Evolutionary conservation across 78 protist species (phyloP), one percentile per base, ranked within the genome.

Genomic region (Dictyostelium citrinum): DNA sequence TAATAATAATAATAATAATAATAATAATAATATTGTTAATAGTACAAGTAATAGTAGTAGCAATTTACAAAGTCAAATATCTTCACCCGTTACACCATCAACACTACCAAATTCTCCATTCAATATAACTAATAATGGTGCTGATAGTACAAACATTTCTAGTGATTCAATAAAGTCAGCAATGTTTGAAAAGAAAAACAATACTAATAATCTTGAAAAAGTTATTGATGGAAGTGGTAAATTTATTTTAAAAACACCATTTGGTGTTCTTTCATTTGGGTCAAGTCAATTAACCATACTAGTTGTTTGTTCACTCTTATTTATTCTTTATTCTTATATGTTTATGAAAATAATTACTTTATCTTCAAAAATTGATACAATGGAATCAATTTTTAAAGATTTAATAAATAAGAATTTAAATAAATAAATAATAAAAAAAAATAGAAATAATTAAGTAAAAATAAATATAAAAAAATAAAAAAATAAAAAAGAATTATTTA

Each of bases 341-440:
- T 78, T 77, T 46, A 29, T 88, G 33, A 60, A 88, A 49, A 78
- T 88, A 5, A 2, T 78, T 45, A 61, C 77, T n/a, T 79, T 88
- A 14, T 41, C 68, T 33, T 78, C 93, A 24, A 76, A 88, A 49
- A 12, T 88, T 31, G 93, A 78, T 45, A 78, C 93, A 20, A 78
- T 88, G 79, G 91, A 84, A 60, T 45, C 33, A n/a, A 80, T 80
- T 35, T 80, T 80, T 49, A 80, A 55, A 58, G 84, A 80, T 80
- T 27, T 70, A 70, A 17, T 70, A 33, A 70, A 70, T 70, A 70
- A 70, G 22, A 70, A 70, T 70, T 29, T 70, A 29, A 16, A 70
- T 31, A 27, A 70, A 70, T 33, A 70, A 70, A 70, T 31, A 67
- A 14, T 2, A 27, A 33, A 11, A 33, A 11, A 67, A 10, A 24